Base-by-base conservation (phyloP, 2,329 filamentous ascomycete genomes). In the Emmonsiellopsis sp. region DNA sequence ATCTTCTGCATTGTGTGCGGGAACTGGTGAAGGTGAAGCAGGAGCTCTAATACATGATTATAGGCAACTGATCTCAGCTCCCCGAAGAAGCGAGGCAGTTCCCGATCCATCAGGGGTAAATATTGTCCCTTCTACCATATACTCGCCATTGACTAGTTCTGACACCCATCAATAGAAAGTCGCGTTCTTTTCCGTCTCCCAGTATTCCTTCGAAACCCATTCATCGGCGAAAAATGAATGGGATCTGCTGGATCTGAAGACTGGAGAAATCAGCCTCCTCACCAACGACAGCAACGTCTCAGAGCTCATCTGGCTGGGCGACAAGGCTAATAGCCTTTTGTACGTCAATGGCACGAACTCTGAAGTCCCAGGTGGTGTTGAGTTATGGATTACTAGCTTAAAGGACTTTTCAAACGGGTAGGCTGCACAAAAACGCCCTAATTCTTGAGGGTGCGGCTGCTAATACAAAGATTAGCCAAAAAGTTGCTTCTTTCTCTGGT, bases 151-250 rank as follows among this genome's bases (percentile, higher is more conserved):
- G 30, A 35, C 15, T 9, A 13, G n/a, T 13, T 43, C 41, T 51
- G 9, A 51, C 31, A n/a, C 31, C 37, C 11, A 20, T 43, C 40
- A 49, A 52, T 55, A 72, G 67, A 64, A 67, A 57, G 62, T 74
- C 34, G 76, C 75, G 1, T 56, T 79, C 42, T 79, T 76, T 51
- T 66, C 84, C 68, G 75, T 83, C 13, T 87, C 86, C 0, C 82
- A 84, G 1, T 95, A 95, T 69, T 91, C 83, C 5, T 95, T 95
- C 68, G 77, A 86, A 40, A 78, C 81, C 0, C 89, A 94, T 65
- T 76, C 77, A 46, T 86, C 85, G 65, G 55, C 41, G 31, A 80
- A 78, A 5, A 67, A 65, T 7, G 65, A 78, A 75, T 55, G 84
- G 90, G 71, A 84, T 86, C 60, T 92, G 30, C 73, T 95, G 41